Percentiles rank a stretch among this genome's conserved stretches.
phyloP scores from a whole-genome alignment of 495 filamentous ascomycete genomes.

The Trichoderma gamsii region DNA sequence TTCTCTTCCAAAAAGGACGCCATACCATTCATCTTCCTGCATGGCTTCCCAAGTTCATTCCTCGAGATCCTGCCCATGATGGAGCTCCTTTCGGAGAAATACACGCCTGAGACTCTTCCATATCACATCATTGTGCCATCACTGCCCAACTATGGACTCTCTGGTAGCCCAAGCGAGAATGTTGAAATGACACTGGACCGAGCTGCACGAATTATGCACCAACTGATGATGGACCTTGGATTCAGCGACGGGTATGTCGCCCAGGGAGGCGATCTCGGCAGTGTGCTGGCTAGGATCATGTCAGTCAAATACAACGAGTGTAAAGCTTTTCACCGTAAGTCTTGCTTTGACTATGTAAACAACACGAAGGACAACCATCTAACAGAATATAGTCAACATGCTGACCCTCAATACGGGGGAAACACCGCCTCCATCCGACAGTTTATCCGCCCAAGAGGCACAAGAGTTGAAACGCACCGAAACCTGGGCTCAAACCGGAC shows the following conservation, averaged over 20 bases:
- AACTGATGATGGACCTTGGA: slow-evolving; percentile 54
- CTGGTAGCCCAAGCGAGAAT: slow-evolving; percentile 45
- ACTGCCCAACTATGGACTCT: slow-evolving; percentile 58
- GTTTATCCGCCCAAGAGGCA: slow-evolving; percentile 20
- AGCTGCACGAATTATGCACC: slow-evolving; percentile 45
- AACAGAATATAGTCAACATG: slow-evolving; percentile 27
- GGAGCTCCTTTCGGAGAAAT: slow-evolving; percentile 41
- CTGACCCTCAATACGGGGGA: slow-evolving; percentile 21
- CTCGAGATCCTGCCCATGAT: slow-evolving; percentile 48
- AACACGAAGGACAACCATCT: not conserved
- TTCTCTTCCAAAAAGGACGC: slow-evolving; percentile 56
- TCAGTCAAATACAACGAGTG: slow-evolving; percentile 29
- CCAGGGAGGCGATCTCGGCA: slow-evolving; percentile 64
- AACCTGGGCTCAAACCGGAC: slow-evolving; percentile 29
- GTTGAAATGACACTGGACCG: slow-evolving; percentile 40
- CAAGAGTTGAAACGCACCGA: slow-evolving; percentile 14
- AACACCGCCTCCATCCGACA: slow-evolving; percentile 17
- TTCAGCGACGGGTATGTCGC: slow-evolving; percentile 56
- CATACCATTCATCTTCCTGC: slow-evolving; percentile 51
- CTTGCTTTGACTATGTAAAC: not conserved
- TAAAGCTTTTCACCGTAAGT: slow-evolving; percentile 37
- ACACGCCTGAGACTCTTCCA: slow-evolving; percentile 48
- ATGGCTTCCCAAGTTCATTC: slow-evolving; percentile 44
- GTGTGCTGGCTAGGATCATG: slow-evolving; percentile 41
- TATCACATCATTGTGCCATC: slow-evolving; percentile 64